Percentiles rank a stretch among this genome's conserved stretches.
Evolutionary conservation across 176 grass and related monocot species (phyloP).

Genomic region (Neostapfia colusana): DNA sequence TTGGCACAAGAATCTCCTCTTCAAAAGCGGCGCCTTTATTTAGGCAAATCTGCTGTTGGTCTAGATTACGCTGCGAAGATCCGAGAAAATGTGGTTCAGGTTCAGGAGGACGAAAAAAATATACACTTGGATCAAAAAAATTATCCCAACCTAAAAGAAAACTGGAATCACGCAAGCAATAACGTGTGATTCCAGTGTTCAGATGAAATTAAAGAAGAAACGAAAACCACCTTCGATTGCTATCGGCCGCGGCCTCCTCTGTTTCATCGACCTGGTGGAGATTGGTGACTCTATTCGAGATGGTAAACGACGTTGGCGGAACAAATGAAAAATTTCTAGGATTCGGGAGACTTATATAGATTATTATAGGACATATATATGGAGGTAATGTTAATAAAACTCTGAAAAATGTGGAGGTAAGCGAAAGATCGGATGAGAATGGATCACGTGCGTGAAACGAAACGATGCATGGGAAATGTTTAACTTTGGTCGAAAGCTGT

Average conservation of each 20-base stretch:
- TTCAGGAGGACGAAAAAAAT: background rate
- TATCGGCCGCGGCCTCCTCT: background rate
- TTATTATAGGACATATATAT: background rate
- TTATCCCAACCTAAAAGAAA: background rate
- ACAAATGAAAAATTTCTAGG: background rate
- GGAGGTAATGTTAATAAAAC: background rate
- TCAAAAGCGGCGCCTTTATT: background rate
- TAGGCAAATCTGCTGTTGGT: background rate
- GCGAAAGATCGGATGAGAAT: background rate
- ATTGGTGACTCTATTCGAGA: background rate
- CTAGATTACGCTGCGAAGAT: background rate
- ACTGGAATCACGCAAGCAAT: background rate
- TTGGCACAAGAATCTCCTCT: constrained; percentile 18
- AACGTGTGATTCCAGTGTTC: background rate
- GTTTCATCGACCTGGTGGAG: background rate
- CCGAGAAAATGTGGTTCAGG: background rate
- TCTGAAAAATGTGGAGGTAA: background rate
- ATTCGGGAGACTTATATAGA: background rate
- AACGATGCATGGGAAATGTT: background rate
- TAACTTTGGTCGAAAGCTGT: background rate
- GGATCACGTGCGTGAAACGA: background rate
- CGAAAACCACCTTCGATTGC: background rate
- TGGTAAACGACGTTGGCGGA: background rate
- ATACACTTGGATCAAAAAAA: background rate
- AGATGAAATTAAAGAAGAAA: background rate